Base-by-base conservation (phyloP, 2,329 filamentous ascomycete species). In the Escovopsis weberi region DNA sequence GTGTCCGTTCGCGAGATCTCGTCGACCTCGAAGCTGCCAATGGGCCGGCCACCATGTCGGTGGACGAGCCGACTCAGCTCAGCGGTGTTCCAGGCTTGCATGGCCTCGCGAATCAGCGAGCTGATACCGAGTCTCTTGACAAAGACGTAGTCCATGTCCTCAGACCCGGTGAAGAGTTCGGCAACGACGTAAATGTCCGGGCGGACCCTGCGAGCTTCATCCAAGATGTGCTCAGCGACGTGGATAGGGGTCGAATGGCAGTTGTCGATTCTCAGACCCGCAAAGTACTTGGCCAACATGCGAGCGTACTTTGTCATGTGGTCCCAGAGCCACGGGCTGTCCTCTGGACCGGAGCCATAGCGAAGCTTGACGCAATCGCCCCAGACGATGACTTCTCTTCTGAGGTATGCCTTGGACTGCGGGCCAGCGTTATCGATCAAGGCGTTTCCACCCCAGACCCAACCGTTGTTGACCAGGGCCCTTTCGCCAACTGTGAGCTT, bases 401-500 rank as follows among this genome's bases (percentile, higher is more conserved):
- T 78, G n/a, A 98, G 73, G 56, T 98, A 98, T n/a, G 89, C 87
- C 43, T 81, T 80, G 8, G 89, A 94, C 38, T 84, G 70, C 0
- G 87, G 82, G 0, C 93, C 93, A 28, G 91, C 91, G 55, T 96
- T 91, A 64, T 98, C 91, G 37, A 85, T 74, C 62, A 96, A 74
- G 2, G 91, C 89, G 63, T 96, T 93, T 6, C 89, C 89, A 45
- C 85, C 89, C 91, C 91, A 98, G 8, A 98, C 88, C 91, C 91
- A 98, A 37, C 91, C 91, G 56, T 98, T 98, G 63, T 96, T 96
- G 35, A 81, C 88, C 41, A 98, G 66, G 2, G 85, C 85, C 38
- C 94, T 70, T 37, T 87, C 81, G 44, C 81, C 80, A 2, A 79
- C 71, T 44, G 79, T 79, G 55, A 93, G 82, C 54, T 85, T 80